Base-by-base conservation (phyloP, 768 basidiomycete genomes). In the Tylopilus intermedius region DNA sequence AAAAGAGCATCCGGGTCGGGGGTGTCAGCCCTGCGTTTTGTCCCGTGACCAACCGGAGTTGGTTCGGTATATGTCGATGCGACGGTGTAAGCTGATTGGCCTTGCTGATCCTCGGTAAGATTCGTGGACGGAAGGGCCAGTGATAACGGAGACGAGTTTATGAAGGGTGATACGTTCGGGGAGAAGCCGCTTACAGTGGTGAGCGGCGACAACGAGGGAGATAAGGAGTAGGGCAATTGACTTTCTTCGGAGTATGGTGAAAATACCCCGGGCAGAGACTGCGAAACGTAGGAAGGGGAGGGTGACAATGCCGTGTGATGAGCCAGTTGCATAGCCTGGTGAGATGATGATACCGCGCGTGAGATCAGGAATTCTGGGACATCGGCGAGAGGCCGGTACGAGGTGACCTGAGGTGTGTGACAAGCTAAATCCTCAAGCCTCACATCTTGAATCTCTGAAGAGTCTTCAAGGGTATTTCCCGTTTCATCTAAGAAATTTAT, bases 351-450 rank as follows among this genome's bases (percentile, higher is more conserved):
- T 10, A 9, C 35, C 27, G 51, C 24, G 21, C 21, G 43, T 0
- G 51, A 41, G 15, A 27, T 11, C 21, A 27, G 3, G 9, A 55
- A 50, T 0, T 8, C 43, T 1, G 51, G 32, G 6, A 44, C 26
- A 5, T 32, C n/a, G 24, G 37, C 18, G 40, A 15, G 13, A 26
- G 15, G 30, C 0, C 8, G 40, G 10, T 5, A 26, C 14, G 44
- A 9, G 0, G n/a, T 5, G 30, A 22, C 13, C 35, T 55, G 52
- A 0, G 59, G 59, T 0, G 54, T 37, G 3, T 18, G 18, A 18
- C 62, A 65, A 0, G 58, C 65, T 0, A 67, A 53, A 0, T 69
- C 67, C 8, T 67, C 66, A 0, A 26, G 58, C 54, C 56, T 54
- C 11, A 63, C 4, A 0, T 53, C 40, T 8, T 50, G 47, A 0